phyloP scores from a whole-genome alignment of 352 stramenopile genomes.

The Lagenidium sp. region DNA sequence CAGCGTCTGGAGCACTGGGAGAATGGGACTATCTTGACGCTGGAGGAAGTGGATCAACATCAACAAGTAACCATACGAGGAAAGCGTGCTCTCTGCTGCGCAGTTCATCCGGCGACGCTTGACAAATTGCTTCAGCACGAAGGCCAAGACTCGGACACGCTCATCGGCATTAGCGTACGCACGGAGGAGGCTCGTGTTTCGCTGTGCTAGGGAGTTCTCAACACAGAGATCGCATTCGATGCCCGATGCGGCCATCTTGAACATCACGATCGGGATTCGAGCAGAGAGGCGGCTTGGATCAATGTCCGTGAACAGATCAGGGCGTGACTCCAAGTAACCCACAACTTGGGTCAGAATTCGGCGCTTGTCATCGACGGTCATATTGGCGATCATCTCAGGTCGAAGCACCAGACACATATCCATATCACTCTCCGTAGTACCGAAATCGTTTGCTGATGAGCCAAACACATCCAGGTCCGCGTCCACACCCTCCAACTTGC shows the following conservation, averaged over 20 bases:
- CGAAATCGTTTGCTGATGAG: constrained; percentile 96
- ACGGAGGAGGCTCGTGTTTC: constrained; percentile 95
- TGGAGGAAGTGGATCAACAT: constrained; percentile 83
- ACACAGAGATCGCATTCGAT: constrained; percentile 85
- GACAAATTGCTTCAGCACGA: constrained; percentile 75
- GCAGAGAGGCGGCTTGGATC: constrained; percentile 86
- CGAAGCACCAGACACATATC: constrained; percentile 89
- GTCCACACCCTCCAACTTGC: constrained; percentile 23
- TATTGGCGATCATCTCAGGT: constrained; percentile 7
- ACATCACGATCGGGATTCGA: constrained; percentile 98
- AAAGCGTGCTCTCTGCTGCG: constrained; percentile 68
- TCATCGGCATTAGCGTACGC: constrained; percentile 85
- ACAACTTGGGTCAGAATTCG: constrained; percentile 57
- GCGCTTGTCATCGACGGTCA: constrained; percentile 55
- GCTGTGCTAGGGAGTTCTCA: constrained; percentile 95
- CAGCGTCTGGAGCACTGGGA: constrained; percentile 69
- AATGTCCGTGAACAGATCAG: constrained; percentile 57
- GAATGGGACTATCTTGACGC: constrained; percentile 47
- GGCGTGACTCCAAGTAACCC: constrained; percentile 32
- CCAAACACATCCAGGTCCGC: constrained; percentile 89
- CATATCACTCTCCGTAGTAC: constrained; percentile 87
- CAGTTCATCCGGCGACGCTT: constrained; percentile 82
- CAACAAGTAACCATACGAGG: constrained; percentile 78
- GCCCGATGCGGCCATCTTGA: constrained; percentile 74
- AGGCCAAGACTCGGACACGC: constrained; percentile 72